phyloP scores from a whole-genome alignment of 768 basidiomycete genomes.

The Suillus paluster region DNA sequence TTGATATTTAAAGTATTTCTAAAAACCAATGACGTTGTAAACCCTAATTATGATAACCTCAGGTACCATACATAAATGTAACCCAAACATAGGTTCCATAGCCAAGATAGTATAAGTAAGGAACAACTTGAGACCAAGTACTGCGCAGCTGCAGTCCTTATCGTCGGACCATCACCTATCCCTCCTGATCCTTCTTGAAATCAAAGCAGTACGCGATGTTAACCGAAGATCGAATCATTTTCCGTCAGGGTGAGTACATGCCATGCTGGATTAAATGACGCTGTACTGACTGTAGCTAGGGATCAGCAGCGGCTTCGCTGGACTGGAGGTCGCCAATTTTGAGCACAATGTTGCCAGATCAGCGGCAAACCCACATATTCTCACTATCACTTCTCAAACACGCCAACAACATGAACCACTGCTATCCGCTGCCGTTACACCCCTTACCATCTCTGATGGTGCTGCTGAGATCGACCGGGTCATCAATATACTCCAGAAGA shows the following conservation, averaged over 20 bases:
- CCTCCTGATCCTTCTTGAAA: not conserved
- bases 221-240: slow-evolving; percentile 19
- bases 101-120: not conserved
- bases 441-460: not conserved
- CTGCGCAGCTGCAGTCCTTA: not conserved
- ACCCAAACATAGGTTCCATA: not conserved
- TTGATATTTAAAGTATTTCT: too few species aligned
- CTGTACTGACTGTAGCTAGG: not conserved
- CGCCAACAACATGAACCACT: not conserved
- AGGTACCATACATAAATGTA: not conserved
- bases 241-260: not conserved
- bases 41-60: not conserved
- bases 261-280: not conserved
- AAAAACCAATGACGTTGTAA: not conserved
- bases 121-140: not conserved
- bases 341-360: slow-evolving; percentile 7
- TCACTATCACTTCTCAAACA: not conserved
- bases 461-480: not conserved
- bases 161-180: not conserved
- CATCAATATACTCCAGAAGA: not conserved
- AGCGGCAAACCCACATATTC: not conserved
- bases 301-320: slow-evolving; percentile 5
- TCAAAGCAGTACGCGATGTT: slow-evolving; percentile 20
- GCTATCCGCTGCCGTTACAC: not conserved
- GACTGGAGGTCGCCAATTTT: slow-evolving; percentile 2